Evolutionary conservation across 2,329 filamentous ascomycete species (phyloP).

Genomic region (Botrytis pseudocinerea): DNA sequence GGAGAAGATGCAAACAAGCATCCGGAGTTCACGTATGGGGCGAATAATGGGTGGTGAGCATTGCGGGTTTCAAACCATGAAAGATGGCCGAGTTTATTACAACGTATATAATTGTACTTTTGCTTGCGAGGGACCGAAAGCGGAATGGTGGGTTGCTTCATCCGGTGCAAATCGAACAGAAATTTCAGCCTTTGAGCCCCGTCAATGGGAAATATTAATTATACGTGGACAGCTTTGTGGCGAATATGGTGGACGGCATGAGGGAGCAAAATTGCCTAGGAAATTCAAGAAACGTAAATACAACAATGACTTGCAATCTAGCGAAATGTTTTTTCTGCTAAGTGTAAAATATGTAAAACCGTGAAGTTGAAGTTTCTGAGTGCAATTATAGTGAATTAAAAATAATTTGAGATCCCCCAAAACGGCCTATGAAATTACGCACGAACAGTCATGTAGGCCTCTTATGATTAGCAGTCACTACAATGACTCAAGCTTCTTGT

Average conservation of each 20-base stretch:
- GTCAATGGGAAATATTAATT: no score
- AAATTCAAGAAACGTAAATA: not conserved
- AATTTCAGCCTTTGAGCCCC: no score
- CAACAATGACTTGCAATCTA: not conserved
- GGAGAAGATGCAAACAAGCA: not conserved
- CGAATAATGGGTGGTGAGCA: not conserved
- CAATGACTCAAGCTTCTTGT: not conserved
- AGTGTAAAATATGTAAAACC: not conserved
- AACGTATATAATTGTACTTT: not conserved
- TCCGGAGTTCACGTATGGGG: not conserved
- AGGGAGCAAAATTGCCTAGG: not conserved
- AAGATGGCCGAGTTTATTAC: not conserved
- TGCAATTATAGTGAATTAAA: not conserved
- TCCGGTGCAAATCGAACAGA: not conserved
- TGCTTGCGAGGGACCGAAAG: not conserved
- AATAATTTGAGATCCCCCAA: accelerated
- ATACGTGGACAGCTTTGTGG: accelerated
- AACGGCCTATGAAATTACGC: not conserved
- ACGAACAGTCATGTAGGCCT: not conserved
- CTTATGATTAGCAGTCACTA: not conserved
- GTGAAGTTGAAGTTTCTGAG: accelerated
- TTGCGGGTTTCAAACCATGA: not conserved
- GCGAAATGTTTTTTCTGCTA: not conserved
- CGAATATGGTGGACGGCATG: accelerated
- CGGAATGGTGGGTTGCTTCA: not conserved